These are phyloP conservation scores for Penicillium griseofulvum DNA, from an alignment of 2,329 filamentous ascomycete species.

Conservation along the genomic window DNA sequence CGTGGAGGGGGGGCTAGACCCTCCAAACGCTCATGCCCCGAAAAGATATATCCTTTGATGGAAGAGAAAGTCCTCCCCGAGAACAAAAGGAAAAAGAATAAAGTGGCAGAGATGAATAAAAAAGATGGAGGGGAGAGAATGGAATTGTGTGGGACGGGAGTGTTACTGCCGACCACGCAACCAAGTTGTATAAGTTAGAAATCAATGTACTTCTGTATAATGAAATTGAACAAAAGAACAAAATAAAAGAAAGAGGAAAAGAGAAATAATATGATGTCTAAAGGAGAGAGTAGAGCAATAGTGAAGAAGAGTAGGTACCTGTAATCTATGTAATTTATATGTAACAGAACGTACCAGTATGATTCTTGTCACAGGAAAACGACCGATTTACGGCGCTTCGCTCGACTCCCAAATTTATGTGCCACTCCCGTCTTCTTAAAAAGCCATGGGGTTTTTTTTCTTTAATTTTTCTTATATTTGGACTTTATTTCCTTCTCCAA, in stretches of 20 bases:
- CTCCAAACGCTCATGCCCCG: constrained; percentile 34
- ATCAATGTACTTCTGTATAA: neutral
- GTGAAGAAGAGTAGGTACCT: neutral
- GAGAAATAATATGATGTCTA: constrained; percentile 6
- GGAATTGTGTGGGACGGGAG: constrained; percentile 1
- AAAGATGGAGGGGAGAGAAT: constrained; percentile 2
- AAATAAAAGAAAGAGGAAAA: constrained; percentile 3
- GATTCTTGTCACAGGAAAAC: neutral
- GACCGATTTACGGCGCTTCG: constrained; percentile 24
- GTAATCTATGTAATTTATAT: constrained; percentile 7
- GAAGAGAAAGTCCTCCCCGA: neutral
- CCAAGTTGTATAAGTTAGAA: neutral
- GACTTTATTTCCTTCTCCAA: constrained; percentile 7
- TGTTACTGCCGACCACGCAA: constrained; percentile 3
- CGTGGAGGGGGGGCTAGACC: constrained; percentile 31
- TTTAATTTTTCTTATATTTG: neutral
- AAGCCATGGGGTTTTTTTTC: neutral
- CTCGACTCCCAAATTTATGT: constrained; percentile 13
- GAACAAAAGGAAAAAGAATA: neutral
- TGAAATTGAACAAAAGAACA: neutral
- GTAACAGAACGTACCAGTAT: constrained; percentile 2
- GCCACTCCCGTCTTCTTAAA: constrained; percentile 12
- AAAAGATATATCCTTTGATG: constrained; percentile 13
- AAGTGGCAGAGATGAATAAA: neutral
- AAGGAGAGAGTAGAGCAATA: neutral